These are phyloP conservation scores for Lachnellula occidentalis DNA, from an alignment of 2,329 filamentous ascomycete species.

Conservation along the genomic window DNA sequence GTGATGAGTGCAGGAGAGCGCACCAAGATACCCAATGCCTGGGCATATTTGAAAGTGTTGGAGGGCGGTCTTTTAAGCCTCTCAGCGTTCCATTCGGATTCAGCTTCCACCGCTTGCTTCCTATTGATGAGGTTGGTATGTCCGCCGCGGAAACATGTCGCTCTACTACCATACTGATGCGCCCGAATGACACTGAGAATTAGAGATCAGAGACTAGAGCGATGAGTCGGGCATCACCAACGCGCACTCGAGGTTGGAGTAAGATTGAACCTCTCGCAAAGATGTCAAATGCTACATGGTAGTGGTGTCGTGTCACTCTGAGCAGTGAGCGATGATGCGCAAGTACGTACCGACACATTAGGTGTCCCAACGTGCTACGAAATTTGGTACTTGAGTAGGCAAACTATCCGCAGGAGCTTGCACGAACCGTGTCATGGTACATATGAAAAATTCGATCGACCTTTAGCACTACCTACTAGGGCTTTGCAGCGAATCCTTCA, in stretches of 20 bases:
- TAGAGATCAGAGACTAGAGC: conserved; percentile 1
- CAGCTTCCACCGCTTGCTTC: conserved; percentile 5
- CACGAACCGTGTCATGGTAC: not conserved
- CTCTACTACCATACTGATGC: not conserved
- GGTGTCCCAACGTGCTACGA: no score
- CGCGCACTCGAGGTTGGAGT: conserved; percentile 3
- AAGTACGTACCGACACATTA: not conserved
- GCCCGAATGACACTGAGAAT: conserved; percentile 7
- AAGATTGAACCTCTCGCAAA: no score
- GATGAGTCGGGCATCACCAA: conserved; percentile 9
- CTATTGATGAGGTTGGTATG: conserved; percentile 16
- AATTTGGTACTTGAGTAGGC: not conserved
- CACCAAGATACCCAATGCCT: conserved; percentile 2
- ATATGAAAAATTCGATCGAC: not conserved
- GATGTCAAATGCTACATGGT: no score
- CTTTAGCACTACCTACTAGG: no score
- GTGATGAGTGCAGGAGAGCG: conserved; percentile 11
- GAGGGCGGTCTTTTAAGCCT: conserved; percentile 1
- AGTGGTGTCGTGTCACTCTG: not conserved
- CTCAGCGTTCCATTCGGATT: not conserved
- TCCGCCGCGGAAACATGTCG: not conserved
- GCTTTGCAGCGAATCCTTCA: no score
- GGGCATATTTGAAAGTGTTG: not conserved
- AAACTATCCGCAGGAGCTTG: not conserved
- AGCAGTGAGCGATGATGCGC: not conserved